These are phyloP conservation scores for Exobasidium rhododendri DNA, from an alignment of 1,284 basidiomycete species.

Conservation along the genomic window DNA sequence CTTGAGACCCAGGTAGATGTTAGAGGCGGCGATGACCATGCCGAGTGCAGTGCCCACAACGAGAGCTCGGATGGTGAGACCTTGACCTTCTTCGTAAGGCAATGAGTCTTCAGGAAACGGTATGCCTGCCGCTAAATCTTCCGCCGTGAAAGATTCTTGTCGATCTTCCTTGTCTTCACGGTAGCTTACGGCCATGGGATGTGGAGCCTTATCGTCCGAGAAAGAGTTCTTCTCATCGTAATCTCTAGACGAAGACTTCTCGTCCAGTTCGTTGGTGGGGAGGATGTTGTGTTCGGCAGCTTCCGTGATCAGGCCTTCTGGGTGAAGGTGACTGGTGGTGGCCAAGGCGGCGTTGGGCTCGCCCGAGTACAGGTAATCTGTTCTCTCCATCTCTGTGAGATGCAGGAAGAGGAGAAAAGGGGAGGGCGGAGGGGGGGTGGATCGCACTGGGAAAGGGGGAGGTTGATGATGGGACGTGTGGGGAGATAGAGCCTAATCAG, in stretches of 20 bases:
- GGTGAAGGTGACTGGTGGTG: background rate
- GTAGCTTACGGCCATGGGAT: background rate
- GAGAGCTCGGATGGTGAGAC: slow-evolving; percentile 59
- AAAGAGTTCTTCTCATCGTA: slow-evolving; percentile 1
- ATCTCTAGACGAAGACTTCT: background rate
- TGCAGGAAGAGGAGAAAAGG: background rate
- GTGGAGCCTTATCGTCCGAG: background rate
- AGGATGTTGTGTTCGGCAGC: background rate
- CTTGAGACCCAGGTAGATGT: slow-evolving; percentile 69
- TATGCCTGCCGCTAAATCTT: slow-evolving; percentile 26
- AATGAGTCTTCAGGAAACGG: slow-evolving; percentile 35
- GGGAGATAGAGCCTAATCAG: no score
- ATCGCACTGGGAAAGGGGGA: background rate
- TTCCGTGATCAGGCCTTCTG: background rate
- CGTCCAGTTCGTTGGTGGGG: background rate
- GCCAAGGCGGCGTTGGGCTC: background rate
- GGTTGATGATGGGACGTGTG: no score
- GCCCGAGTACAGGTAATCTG: slow-evolving; percentile 1
- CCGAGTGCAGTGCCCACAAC: slow-evolving; percentile 66
- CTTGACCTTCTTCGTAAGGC: slow-evolving; percentile 27
- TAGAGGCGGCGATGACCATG: slow-evolving; percentile 64
- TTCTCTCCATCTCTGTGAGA: slow-evolving; percentile 5
- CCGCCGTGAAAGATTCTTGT: slow-evolving; percentile 16
- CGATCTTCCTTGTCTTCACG: slow-evolving; percentile 8
- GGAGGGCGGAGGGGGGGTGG: background rate